Percentiles rank a stretch among this genome's conserved stretches.
These are phyloP conservation scores for Pseudodiploospora longispora DNA, from an alignment of 2,329 filamentous ascomycete genomes.

Conservation along the genomic window DNA sequence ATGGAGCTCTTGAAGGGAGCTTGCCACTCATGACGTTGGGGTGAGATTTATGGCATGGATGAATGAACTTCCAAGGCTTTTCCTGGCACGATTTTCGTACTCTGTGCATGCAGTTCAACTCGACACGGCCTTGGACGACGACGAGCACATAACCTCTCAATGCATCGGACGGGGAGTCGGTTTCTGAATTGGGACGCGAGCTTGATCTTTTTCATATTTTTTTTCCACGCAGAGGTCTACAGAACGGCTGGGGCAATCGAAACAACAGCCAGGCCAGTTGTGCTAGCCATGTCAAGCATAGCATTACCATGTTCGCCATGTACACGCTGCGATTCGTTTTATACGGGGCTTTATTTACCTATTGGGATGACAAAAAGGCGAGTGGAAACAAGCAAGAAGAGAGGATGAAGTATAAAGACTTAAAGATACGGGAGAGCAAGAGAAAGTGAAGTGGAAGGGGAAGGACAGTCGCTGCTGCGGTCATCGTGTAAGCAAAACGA, in stretches of 20 bases:
- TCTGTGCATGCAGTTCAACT: conserved; percentile 2
- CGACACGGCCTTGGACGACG: conserved; percentile 10
- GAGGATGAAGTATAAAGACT: neutral
- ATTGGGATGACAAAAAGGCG: conserved; percentile 2
- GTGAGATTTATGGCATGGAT: conserved; percentile 7
- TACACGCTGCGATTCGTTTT: conserved; percentile 1
- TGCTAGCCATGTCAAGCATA: conserved; percentile 2
- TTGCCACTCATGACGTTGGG: conserved; percentile 5
- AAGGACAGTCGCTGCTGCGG: too few species aligned
- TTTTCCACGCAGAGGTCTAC: conserved; percentile 9
- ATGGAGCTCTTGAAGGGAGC: neutral
- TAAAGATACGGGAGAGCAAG: neutral
- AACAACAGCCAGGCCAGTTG: conserved; percentile 3
- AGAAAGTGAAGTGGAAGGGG: neutral
- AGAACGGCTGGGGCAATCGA: conserved; percentile 3
- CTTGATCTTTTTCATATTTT: conserved; percentile 14
- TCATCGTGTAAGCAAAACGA: too few species aligned
- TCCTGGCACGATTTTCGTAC: conserved; percentile 2
- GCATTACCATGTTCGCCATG: conserved; percentile 3
- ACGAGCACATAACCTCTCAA: conserved; percentile 18
- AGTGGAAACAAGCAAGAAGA: neutral
- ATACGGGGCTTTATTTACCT: neutral
- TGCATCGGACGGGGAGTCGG: conserved; percentile 33
- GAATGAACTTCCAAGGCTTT: conserved; percentile 3
- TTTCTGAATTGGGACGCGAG: conserved; percentile 24